Percentiles rank a stretch among this genome's conserved stretches.
phyloP scores from a whole-genome alignment of 176 grass and related monocot genomes.

The Phoenix dactylifera region DNA sequence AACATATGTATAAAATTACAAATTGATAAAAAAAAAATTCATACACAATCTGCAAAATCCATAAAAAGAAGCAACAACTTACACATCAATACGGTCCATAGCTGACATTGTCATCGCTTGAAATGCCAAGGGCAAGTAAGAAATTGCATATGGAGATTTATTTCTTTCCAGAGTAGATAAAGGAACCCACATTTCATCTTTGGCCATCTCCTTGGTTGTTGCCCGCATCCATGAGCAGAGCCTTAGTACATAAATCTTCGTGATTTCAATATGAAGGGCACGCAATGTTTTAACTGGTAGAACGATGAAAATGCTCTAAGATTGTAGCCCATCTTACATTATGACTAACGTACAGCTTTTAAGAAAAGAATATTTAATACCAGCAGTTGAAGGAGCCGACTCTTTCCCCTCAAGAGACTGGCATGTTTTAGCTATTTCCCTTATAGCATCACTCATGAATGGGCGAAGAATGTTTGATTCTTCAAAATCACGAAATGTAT shows the following conservation, averaged over 20 bases:
- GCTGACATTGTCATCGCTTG: conserved; percentile 65
- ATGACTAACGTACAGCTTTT: not conserved
- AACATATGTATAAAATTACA: too few species aligned
- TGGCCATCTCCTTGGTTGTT: conserved; percentile 74
- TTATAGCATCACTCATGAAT: conserved; percentile 78
- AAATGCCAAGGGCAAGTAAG: conserved; percentile 80
- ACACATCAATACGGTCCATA: conserved; percentile 86
- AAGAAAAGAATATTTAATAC: conserved; percentile 34
- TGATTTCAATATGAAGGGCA: conserved; percentile 76
- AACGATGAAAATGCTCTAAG: conserved; percentile 6
- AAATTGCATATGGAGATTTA: conserved; percentile 94
- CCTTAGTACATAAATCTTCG: conserved; percentile 82
- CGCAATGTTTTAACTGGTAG: conserved; percentile 72
- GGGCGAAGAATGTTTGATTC: conserved; percentile 78
- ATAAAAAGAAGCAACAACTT: conserved; percentile 21
- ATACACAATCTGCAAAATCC: too few species aligned
- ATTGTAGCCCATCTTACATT: too few species aligned
- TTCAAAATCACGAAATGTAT: conserved; percentile 89
- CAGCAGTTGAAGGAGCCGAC: conserved; percentile 68
- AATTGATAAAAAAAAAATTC: too few species aligned
- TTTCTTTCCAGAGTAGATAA: conserved; percentile 85
- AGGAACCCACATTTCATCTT: conserved; percentile 80
- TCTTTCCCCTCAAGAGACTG: conserved; percentile 86
- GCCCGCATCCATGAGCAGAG: conserved; percentile 88
- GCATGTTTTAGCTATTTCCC: conserved; percentile 84